These are phyloP conservation scores for Pseudocohnilembus persalinus DNA, from an alignment of 169 alveolate genomes.

Conservation along the genomic window DNA sequence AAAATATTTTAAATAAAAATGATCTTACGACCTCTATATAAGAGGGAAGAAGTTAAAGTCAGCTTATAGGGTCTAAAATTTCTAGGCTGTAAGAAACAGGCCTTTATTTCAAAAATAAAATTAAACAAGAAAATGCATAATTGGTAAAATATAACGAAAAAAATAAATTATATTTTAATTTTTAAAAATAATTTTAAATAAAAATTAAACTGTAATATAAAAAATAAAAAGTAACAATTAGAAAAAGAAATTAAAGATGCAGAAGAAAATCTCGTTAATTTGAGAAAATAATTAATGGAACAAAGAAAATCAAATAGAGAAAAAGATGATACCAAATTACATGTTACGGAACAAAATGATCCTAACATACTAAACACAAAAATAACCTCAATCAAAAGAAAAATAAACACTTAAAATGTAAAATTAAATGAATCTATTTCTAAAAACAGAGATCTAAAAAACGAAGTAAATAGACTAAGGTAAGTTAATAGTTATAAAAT, in stretches of 20 bases:
- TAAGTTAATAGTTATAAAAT: no score
- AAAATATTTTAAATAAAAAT: no score
- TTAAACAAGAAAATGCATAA: not conserved
- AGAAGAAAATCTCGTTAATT: not conserved
- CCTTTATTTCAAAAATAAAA: not conserved
- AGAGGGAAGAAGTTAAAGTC: not conserved
- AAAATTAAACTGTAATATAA: no score
- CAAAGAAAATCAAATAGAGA: not conserved
- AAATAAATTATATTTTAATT: not conserved
- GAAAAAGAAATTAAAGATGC: slow-evolving; percentile 24
- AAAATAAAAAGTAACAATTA: not conserved
- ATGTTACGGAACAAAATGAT: not conserved
- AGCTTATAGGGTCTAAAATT: slow-evolving; percentile 8
- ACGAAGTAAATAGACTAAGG: not conserved
- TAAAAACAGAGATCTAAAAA: no score
- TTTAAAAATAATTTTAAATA: not conserved
- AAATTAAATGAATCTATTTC: not conserved
- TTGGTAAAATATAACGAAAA: not conserved
- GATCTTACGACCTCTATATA: not conserved
- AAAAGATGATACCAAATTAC: not conserved
- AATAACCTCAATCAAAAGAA: not conserved
- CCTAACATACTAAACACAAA: not conserved
- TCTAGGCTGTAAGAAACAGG: slow-evolving; percentile 22
- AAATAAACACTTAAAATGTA: not conserved
- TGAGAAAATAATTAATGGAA: slow-evolving; percentile 15